Evolutionary conservation across 345 rosid species (phyloP).

Genomic region (Sonneratia caseolaris): DNA sequence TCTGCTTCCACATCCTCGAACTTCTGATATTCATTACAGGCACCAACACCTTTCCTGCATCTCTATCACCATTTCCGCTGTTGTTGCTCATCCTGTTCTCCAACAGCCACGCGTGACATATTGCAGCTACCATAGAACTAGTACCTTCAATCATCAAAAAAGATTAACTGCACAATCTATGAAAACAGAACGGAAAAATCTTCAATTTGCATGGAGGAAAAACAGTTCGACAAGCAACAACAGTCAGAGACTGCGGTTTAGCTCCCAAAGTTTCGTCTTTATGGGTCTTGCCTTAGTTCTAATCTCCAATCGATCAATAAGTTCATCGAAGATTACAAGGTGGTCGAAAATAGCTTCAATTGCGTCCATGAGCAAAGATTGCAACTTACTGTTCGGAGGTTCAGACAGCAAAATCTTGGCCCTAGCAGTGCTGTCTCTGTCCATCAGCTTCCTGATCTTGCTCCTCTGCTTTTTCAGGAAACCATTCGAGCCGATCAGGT

Average conservation of each 20-base stretch:
- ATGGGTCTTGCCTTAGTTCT: neutral
- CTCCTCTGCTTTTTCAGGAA: constrained; percentile 42
- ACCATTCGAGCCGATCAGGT: constrained; percentile 22
- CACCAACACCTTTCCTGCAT: constrained; percentile 16
- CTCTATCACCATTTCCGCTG: constrained; percentile 16
- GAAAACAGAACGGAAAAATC: neutral
- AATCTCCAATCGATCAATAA: neutral
- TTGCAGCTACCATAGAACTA: constrained; percentile 53
- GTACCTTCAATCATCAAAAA: constrained; percentile 28
- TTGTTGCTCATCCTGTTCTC: constrained; percentile 31
- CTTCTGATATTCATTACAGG: constrained; percentile 57
- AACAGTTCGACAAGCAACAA: neutral
- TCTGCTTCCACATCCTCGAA: constrained; percentile 45
- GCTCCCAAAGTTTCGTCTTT: neutral
- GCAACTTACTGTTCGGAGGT: constrained; percentile 46
- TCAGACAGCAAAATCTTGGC: constrained; percentile 50
- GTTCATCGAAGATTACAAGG: neutral
- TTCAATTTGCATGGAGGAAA: neutral
- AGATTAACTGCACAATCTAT: neutral
- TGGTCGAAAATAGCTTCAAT: neutral
- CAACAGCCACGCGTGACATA: constrained; percentile 53
- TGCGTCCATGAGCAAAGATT: neutral
- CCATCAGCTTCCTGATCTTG: constrained; percentile 32
- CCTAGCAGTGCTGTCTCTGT: constrained; percentile 25
- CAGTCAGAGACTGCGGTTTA: neutral